Base-by-base conservation (phyloP, 2,329 filamentous ascomycete species). In the Fusarium torreyae region DNA sequence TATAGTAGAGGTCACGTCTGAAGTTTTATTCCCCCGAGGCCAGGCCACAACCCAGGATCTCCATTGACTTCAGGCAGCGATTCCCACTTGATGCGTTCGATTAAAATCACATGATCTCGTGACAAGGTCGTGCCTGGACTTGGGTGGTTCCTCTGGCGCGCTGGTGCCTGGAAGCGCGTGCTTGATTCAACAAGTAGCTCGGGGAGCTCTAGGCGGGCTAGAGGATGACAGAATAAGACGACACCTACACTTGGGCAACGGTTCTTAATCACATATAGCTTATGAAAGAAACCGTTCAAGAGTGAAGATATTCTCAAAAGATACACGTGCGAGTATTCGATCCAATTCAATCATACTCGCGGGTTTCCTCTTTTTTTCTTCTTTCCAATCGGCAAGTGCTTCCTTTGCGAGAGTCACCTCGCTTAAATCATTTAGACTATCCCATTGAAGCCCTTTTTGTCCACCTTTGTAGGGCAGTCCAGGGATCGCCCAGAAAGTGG, bases 101-200 rank as follows among this genome's bases (percentile, higher is more conserved):
- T 39, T 58, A 14, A 44, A 20, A 2, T 60, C 74, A 77, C 73
- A 71, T 77, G 76, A 77, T 50, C 31, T 56, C 74, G 76, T 68
- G 75, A 42, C 20, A 54, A 26, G 52, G 42, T 75, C 74, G 75
- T 67, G 71, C 59, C 57, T 45, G 51, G 38, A 49, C 20, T 4
- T 33, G 13, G 9, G 18, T 11, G 9, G 18, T 40, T 42, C 18
- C 45, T 60, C 31, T 66, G 61, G 63, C 65, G 59, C 60, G 69
- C 63, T 76, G 75, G 62, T 77, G 75, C 75, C 72, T 74, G 42
- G 48, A 62, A 54, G 33, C 71, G 68, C 63, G 66, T 54, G 42
- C 33, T 36, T 48, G 51, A 55, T 49, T 14, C 3, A 34, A 42
- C 56, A 34, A 40, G 51, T 50, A 56, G 48, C 46, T 44, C 24